Conservation (phyloP, 768 basidiomycete species). For the Rhizopogon roseolus region DNA sequence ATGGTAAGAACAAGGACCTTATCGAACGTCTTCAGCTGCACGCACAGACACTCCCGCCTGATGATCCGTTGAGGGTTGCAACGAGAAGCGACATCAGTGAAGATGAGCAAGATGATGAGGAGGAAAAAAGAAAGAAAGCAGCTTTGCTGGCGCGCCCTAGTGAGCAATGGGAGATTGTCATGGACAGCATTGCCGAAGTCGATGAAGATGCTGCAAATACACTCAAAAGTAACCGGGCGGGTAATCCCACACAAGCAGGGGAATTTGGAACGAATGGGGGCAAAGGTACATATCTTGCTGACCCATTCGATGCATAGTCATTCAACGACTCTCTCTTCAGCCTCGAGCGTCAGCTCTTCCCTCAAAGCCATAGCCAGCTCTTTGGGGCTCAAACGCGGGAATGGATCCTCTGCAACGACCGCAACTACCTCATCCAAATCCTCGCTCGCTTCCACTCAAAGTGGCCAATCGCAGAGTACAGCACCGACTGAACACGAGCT, state of each 20-base stretch:
- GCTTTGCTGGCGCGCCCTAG: conserved; percentile 50
- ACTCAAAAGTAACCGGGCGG: conserved; percentile 37
- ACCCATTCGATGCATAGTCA: neutral
- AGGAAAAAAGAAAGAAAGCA: conserved; percentile 5
- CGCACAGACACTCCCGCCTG: conserved; percentile 57
- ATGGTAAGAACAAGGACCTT: conserved; percentile 75
- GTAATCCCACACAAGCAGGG: conserved; percentile 37
- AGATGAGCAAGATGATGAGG: conserved; percentile 25
- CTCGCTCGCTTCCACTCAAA: conserved; percentile 19
- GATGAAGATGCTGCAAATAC: conserved; percentile 39
- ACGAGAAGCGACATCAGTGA: conserved; percentile 43
- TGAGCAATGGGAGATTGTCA: conserved; percentile 84
- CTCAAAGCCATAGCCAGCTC: conserved; percentile 75
- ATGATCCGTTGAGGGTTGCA: conserved; percentile 52
- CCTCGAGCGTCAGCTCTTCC: conserved; percentile 63
- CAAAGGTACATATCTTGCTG: conserved; percentile 42
- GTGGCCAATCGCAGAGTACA: conserved; percentile 23
- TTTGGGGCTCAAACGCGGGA: conserved; percentile 58
- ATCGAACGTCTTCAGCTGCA: conserved; percentile 65
- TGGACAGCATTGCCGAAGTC: conserved; percentile 71
- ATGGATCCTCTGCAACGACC: conserved; percentile 5
- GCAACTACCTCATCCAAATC: conserved; percentile 20
- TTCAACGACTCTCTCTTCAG: conserved; percentile 25
- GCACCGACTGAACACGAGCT: conserved; percentile 10
- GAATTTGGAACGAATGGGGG: conserved; percentile 73